Conservation (phyloP, 176 grass and related monocot species). For the Dactylis glomerata region DNA sequence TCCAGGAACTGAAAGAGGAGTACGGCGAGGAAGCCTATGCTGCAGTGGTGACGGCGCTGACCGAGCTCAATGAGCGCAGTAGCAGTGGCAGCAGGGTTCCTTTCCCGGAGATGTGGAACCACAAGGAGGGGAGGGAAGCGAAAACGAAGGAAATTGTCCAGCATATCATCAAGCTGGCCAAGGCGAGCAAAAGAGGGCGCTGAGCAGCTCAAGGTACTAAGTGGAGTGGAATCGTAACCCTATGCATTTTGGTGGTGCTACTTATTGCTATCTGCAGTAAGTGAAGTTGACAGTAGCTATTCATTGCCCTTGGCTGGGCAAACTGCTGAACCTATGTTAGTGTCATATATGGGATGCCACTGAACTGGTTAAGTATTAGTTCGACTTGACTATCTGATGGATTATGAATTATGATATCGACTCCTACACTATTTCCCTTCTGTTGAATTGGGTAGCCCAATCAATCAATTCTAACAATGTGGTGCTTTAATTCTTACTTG, state of each 20-base stretch:
- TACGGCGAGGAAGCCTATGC: slow-evolving; percentile 38
- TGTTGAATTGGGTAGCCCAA: neutral
- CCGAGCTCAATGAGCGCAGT: slow-evolving; percentile 37
- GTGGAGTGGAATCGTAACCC: neutral
- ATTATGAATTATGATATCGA: neutral
- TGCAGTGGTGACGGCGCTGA: slow-evolving; percentile 46
- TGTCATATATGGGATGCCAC: neutral
- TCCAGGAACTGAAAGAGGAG: slow-evolving; percentile 47
- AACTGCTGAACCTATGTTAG: neutral
- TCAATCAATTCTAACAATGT: neutral
- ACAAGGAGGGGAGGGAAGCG: slow-evolving; percentile 38
- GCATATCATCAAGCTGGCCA: slow-evolving; percentile 31
- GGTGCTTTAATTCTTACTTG: neutral
- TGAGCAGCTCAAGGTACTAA: slow-evolving; percentile 6
- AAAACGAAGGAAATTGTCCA: slow-evolving; percentile 32
- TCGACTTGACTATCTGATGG: neutral
- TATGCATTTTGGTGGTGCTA: neutral
- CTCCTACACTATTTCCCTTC: neutral
- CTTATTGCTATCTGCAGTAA: neutral
- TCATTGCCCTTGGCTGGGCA: neutral
- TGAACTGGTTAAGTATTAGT: neutral
- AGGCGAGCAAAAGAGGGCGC: slow-evolving; percentile 25
- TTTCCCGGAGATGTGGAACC: slow-evolving; percentile 60
- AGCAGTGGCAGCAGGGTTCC: slow-evolving; percentile 23
- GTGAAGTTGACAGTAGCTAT: neutral